Conservation (phyloP, 345 rosid genomes). For the Diplotaxis tenuifolia region DNA sequence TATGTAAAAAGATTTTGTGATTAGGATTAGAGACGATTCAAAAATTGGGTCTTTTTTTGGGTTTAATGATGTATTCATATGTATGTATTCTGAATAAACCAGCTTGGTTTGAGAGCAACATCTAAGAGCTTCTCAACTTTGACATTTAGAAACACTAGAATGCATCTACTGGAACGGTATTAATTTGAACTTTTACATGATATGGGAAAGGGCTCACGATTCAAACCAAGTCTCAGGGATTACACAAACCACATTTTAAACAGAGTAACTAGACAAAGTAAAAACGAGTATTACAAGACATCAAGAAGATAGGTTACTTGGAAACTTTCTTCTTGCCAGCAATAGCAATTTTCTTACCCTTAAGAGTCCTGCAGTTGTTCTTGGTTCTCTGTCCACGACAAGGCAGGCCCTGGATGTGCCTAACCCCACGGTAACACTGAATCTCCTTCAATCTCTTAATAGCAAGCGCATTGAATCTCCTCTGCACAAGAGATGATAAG, state of each 20-base stretch:
- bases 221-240: no score
- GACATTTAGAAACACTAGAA: no score
- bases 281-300: constrained; percentile 19
- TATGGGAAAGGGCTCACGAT: constrained; percentile 16
- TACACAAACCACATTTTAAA: no score
- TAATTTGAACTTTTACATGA: no score
- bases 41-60: not conserved
- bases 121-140: no score
- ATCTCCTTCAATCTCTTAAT: constrained; percentile 75
- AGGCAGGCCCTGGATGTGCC: constrained; percentile 71
- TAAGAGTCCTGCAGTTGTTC: constrained; percentile 74
- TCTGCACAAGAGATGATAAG: constrained; percentile 47
- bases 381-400: constrained; percentile 88
- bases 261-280: constrained; percentile 17
- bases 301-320: constrained; percentile 28
- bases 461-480: constrained; percentile 64
- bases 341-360: constrained; percentile 64
- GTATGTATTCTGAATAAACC: constrained; percentile 31
- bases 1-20: constrained; percentile 25
- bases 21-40: constrained; percentile 20
- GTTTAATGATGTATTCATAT: constrained; percentile 23
- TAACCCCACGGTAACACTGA: constrained; percentile 74
- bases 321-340: constrained; percentile 69
- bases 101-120: not conserved
- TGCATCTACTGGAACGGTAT: no score